Percentiles rank a stretch among this genome's conserved stretches.
phyloP scores from a whole-genome alignment of 1,284 basidiomycete genomes.

The Cystobasidium pallidum region DNA sequence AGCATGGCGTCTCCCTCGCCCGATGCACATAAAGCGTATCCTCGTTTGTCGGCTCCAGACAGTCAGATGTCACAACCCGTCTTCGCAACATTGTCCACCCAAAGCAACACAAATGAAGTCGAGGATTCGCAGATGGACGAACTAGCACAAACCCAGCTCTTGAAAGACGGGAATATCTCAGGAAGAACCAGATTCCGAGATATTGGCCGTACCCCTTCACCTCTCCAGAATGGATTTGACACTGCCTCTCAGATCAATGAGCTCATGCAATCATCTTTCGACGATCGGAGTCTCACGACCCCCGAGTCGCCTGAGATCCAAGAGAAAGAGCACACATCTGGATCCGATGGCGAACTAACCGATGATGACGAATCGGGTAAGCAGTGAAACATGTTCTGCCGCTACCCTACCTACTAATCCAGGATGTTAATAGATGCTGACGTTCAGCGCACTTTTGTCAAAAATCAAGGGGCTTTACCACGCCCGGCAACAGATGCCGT shows the following conservation, averaged over 20 bases:
- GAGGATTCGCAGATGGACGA: slow-evolving; percentile 23
- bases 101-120: not conserved
- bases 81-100: slow-evolving; percentile 2
- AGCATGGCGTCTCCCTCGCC: not conserved
- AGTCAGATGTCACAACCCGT: slow-evolving; percentile 10
- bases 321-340: not conserved
- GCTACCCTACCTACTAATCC: not conserved
- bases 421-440: not conserved
- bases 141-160: slow-evolving; percentile 9
- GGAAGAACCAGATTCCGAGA: not conserved
- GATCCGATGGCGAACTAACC: not conserved
- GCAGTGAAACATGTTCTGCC: not conserved
- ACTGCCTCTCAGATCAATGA: slow-evolving; percentile 7
- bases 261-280: slow-evolving; percentile 15
- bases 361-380: not conserved
- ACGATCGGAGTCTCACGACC: not conserved
- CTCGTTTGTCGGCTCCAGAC: not conserved
- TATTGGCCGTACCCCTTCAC: slow-evolving; percentile 6
- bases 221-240: slow-evolving; percentile 8
- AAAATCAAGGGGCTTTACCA: not conserved
- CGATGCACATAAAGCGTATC: not conserved
- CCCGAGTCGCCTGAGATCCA: not conserved
- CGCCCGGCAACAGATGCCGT: not conserved
- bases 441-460: slow-evolving; percentile 5
- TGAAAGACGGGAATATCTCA: not conserved